Evolutionary conservation across 202 grass and related monocot species (phyloP), one percentile per base, ranked within the genome.

Genomic region (Tripidium arundinaceum): DNA sequence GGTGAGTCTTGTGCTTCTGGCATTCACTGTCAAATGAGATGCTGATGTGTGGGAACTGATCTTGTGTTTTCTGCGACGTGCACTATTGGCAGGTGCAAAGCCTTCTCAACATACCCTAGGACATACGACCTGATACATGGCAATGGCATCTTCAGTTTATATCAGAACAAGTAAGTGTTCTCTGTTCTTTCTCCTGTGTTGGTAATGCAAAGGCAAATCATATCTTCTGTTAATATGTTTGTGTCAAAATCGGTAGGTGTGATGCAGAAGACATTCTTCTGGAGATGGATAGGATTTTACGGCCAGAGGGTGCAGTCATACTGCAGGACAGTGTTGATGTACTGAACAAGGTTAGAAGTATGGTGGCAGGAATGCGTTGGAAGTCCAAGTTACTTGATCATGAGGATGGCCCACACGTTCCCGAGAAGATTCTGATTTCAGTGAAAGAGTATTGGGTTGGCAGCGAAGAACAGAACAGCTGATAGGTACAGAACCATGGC

Each of bases 221-320:
- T 82, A n/a, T 11, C 15, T 12, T 41, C 42, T 3, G 54, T 1
- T 36, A 64, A 87, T 54, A 66, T 46, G 16, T 26, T 1, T 40
- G 8, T 69, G 11, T 64, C 66, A 77, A 89, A 74, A 19, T 73
- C 52, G 52, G 21, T 81, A 97, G 89, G 78, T 94, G 91, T 83
- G 47, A 86, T 1, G 66, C 79, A 61, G 91, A 94, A 90, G 91
- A 92, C 66, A 97, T 94, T 71, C 94, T 97, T 87, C 50, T 97
- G 45, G 94, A 97, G 82, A 97, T 97, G 94, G 94, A 97, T 85
- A 89, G 94, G 50, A 97, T 94, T 67, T 81, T 97, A 73, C 87
- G 91, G 24, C 94, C 94, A 0, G 94, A 97, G 84, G 94, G 94
- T 52, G 57, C 91, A 69, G 87, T 97, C 47, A 89, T 97, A 85